Percentiles rank a stretch among this genome's conserved stretches.
These are phyloP conservation scores for Strobilomyces confusus DNA, from an alignment of 768 basidiomycete species.

Conservation along the genomic window DNA sequence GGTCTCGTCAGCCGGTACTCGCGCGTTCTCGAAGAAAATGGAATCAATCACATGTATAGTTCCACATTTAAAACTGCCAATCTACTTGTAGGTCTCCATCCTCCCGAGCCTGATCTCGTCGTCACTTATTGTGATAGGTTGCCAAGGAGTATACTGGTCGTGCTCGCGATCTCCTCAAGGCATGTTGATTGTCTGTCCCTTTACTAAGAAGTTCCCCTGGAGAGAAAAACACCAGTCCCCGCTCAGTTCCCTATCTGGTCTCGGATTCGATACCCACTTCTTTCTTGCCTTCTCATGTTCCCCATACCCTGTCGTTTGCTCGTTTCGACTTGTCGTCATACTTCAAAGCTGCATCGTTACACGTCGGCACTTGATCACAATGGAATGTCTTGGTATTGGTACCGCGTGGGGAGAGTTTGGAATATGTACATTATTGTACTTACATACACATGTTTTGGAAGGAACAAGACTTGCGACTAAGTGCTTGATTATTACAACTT, in stretches of 20 bases:
- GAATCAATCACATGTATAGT: slow-evolving; percentile 81
- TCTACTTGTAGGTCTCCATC: slow-evolving; percentile 48
- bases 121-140: slow-evolving; percentile 36
- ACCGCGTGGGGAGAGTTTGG: background rate
- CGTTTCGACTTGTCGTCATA: background rate
- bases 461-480: background rate
- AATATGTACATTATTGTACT: background rate
- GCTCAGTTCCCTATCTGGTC: background rate
- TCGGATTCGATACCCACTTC: slow-evolving; percentile 16
- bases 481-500: too few species aligned
- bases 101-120: background rate
- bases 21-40: slow-evolving; percentile 63
- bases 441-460: background rate
- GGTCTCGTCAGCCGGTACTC: slow-evolving; percentile 78
- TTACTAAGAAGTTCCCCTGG: background rate
- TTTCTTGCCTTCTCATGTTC: background rate
- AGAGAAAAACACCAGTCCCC: background rate
- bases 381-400: slow-evolving; percentile 7
- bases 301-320: background rate
- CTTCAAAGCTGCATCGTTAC: background rate
- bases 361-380: slow-evolving; percentile 3
- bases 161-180: slow-evolving; percentile 54
- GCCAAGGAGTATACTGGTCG: slow-evolving; percentile 54
- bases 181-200: slow-evolving; percentile 40
- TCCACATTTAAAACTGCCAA: slow-evolving; percentile 84